These are phyloP conservation scores for Craterostigma plantagineum DNA, from an alignment of 257 asterid genomes.

Conservation along the genomic window DNA sequence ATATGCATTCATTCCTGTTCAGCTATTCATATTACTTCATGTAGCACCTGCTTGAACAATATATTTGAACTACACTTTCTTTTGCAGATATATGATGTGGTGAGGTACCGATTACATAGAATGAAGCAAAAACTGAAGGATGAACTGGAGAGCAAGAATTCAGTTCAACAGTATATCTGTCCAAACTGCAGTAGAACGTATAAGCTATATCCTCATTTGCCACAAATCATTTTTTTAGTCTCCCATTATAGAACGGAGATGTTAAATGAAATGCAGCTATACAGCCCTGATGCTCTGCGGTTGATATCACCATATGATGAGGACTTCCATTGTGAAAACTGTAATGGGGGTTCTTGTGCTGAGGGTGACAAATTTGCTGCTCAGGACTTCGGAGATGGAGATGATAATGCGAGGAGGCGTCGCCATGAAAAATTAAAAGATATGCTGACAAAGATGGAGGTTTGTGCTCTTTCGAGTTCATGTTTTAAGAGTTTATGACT, in stretches of 20 bases:
- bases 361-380: constrained; percentile 68
- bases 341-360: constrained; percentile 64
- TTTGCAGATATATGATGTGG: constrained; percentile 81
- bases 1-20: too few species aligned
- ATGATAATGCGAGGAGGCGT: constrained; percentile 80
- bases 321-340: constrained; percentile 83
- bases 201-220: neutral
- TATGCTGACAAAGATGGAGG: constrained; percentile 81
- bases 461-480: constrained; percentile 14
- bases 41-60: too few species aligned
- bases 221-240: too few species aligned
- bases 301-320: constrained; percentile 56
- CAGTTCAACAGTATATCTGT: constrained; percentile 81
- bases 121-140: constrained; percentile 88
- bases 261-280: constrained; percentile 31
- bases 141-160: constrained; percentile 85
- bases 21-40: too few species aligned
- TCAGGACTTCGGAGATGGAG: constrained; percentile 74
- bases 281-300: constrained; percentile 51
- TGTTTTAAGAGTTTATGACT: too few species aligned
- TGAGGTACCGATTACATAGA: constrained; percentile 82
- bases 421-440: constrained; percentile 63
- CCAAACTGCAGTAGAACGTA: constrained; percentile 78
- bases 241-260: neutral
- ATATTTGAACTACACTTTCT: too few species aligned